Base-by-base conservation (phyloP, 2,329 filamentous ascomycete species). In the Tympanopsis confertula region DNA sequence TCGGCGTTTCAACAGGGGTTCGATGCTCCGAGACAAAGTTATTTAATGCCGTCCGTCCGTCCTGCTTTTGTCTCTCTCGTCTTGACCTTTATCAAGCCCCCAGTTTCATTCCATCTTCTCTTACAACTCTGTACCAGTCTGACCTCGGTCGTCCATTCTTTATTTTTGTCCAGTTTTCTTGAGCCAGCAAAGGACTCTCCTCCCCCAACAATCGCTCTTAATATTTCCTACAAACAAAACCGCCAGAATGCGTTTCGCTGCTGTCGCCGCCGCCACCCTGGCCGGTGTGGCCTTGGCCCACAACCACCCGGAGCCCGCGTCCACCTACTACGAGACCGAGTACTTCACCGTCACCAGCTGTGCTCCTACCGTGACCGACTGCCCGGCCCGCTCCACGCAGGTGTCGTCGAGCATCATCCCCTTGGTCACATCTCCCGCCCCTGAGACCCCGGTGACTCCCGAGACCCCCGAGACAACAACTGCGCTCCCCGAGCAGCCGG, bases 191-290 rank as follows among this genome's bases (percentile, higher is more conserved):
- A 10, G 10, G 40, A 51, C 55, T 50, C 41, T 55, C 56, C 53
- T 54, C 58, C 52, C 48, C 48, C 52, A 47, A 28, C 24, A 10
- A 28, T 28, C 24, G 10, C 45, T 51, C 39, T 50, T 44, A 42
- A 41, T 48, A 47, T 45, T 42, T 53, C 46, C 48, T 50, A 51
- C 44, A 49, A 50, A 50, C 50, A 48, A 47, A n/a, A n/a, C n/a
- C n/a, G n/a, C 65, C 72, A 78, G 76, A 53, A 78, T 78, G 74
- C 70, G 70, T 72, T 76, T 75, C 70, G 53, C 68, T 50, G 50
- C 65, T 54, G 61, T 26, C 22, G 22, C 66, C 51, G 63, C 65
- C 48, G 55, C 59, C 54, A 53, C 69, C 52, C 62, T 75, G 51
- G 65, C 63, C 48, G 64, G 59, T 50, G 63, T 61, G 52, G 63